A percentile compares a stretch with the other conserved stretches of the same genome.
phyloP scores from a whole-genome alignment of 2,329 filamentous ascomycete genomes.

The Fusarium udum region DNA sequence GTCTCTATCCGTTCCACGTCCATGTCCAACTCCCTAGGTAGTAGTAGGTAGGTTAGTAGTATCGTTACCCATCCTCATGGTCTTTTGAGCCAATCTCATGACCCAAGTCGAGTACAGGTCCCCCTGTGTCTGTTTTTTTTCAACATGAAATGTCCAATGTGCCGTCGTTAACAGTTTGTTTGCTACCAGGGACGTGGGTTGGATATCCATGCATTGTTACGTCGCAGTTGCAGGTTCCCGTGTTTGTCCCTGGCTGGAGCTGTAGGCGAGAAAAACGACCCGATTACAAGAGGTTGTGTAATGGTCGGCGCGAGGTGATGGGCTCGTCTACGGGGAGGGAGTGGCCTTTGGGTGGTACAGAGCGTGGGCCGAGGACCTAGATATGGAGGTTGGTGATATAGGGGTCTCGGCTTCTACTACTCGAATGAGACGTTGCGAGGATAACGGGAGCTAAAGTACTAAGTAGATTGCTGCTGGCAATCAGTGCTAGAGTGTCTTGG shows the following conservation, averaged over 20 bases:
- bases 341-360: constrained; percentile 4
- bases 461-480: not conserved
- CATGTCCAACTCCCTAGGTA: not conserved
- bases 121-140: not conserved
- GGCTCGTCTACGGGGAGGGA: constrained; percentile 23
- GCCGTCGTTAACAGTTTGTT: constrained; percentile 2
- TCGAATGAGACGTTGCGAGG: constrained; percentile 19
- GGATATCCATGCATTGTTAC: constrained; percentile 14
- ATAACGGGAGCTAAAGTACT: not conserved
- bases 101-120: not conserved
- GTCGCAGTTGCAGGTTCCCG: constrained; percentile 25
- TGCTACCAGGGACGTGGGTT: constrained; percentile 24
- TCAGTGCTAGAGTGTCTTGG: not conserved
- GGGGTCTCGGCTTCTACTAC: constrained; percentile 5
- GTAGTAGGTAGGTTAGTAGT: not conserved
- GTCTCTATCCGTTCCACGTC: not conserved
- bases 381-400: not conserved
- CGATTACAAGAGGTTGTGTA: constrained; percentile 18
- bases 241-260: constrained; percentile 25
- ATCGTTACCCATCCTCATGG: not conserved
- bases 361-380: not conserved
- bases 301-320: constrained; percentile 1
- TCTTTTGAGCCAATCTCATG: not conserved
- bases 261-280: constrained; percentile 21
- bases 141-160: not conserved